phyloP scores from a whole-genome alignment of 768 basidiomycete genomes.

The Artomyces pyxidatus region DNA sequence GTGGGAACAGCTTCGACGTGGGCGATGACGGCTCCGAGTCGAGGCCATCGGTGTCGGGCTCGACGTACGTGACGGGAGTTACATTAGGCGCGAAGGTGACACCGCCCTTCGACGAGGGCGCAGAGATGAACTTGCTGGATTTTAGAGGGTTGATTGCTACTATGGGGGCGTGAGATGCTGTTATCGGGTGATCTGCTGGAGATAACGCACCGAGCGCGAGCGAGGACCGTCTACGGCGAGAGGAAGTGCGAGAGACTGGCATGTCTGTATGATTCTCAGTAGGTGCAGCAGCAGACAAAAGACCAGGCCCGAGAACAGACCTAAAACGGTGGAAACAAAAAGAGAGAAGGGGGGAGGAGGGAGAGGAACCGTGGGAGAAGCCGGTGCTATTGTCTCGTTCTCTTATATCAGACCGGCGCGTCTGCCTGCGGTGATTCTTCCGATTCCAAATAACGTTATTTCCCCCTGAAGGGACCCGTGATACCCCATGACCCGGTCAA shows the following conservation, averaged over 20 bases:
- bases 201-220: conserved; percentile 11
- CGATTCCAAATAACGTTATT: background rate
- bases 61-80: conserved; percentile 44
- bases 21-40: conserved; percentile 25
- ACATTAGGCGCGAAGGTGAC: conserved; percentile 61
- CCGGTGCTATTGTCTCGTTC: conserved; percentile 13
- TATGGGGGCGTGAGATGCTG: background rate
- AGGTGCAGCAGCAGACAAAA: background rate
- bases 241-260: conserved; percentile 11
- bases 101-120: conserved; percentile 33
- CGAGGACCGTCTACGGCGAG: conserved; percentile 16
- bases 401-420: conserved; percentile 11
- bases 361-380: background rate
- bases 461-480: background rate
- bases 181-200: background rate
- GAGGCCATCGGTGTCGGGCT: conserved; percentile 24
- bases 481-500: background rate
- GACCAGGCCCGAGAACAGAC: background rate
- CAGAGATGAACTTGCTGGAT: conserved; percentile 38
- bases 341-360: conserved; percentile 1
- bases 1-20: conserved; percentile 45
- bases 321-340: conserved; percentile 18
- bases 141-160: conserved; percentile 31
- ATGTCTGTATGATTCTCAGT: conserved; percentile 5
- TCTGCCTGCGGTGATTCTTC: background rate